phyloP scores from a whole-genome alignment of 176 grass and related monocot species.

The Ananas comosus region DNA sequence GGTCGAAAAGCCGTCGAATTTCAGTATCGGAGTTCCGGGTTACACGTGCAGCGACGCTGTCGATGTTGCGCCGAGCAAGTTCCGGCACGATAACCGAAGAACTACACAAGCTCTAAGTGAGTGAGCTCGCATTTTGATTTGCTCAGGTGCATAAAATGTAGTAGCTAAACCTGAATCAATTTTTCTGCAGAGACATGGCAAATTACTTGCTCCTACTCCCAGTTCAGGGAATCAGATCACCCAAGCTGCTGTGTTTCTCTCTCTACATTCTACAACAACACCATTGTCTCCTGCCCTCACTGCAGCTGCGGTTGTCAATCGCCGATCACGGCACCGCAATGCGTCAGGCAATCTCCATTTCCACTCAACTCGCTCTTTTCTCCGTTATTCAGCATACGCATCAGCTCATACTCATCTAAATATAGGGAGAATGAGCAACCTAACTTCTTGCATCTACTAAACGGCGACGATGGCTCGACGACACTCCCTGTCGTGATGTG shows the following conservation, averaged over 20 bases:
- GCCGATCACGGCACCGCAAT: conserved; percentile 11
- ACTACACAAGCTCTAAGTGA: conserved; percentile 38
- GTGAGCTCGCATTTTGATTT: conserved; percentile 3
- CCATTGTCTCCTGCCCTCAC: conserved; percentile 42
- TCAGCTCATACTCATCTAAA: neutral
- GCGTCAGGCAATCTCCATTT: conserved; percentile 24
- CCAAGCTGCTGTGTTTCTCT: conserved; percentile 60
- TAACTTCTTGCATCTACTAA: neutral
- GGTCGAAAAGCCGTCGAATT: conserved; percentile 25
- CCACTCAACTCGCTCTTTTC: neutral
- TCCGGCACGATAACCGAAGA: conserved; percentile 9
- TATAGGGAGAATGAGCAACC: conserved; percentile 10
- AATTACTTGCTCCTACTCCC: conserved; percentile 61
- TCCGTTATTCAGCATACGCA: too few species aligned
- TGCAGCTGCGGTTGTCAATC: conserved; percentile 45
- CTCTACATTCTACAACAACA: conserved; percentile 53
- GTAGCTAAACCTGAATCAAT: neutral
- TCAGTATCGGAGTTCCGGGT: conserved; percentile 52
- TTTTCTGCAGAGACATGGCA: conserved; percentile 53
- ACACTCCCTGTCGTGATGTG: conserved; percentile 23
- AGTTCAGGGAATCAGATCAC: conserved; percentile 38
- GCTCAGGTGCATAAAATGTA: neutral
- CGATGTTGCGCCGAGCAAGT: conserved; percentile 30
- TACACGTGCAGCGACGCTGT: conserved; percentile 59
- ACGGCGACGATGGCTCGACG: neutral